Base-by-base conservation (phyloP, 768 basidiomycete species). In the Postia placenta region DNA sequence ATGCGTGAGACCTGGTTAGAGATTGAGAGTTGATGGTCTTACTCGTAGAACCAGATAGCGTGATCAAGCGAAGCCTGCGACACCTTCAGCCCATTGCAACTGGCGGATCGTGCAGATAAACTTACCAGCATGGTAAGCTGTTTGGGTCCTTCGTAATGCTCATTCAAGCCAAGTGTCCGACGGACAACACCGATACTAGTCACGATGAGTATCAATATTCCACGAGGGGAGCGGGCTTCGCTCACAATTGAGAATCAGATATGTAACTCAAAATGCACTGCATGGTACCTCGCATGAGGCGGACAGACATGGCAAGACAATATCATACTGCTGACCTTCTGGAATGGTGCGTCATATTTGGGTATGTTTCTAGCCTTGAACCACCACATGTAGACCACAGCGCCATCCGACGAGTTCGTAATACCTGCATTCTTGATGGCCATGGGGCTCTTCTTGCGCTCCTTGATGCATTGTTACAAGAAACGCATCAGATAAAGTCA, bases 251-350 rank as follows among this genome's bases (percentile, higher is more conserved):
- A 19, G 87, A 60, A 62, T 92, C 89, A 4, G 88, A 90, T 39
- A 89, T 71, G 56, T 90, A 92, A 19, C 80, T 77, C 45, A 92
- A 66, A 45, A 91, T 89, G 60, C 85, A 88, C 87, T 88, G 47
- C 2, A 46, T 28, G n/a, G 43, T 5, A 22, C 25, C 25, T 33
- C 14, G n/a, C n/a, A 46, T 4, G 15, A 19, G 3, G 28, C n/a
- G n/a, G n/a, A n/a, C n/a, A n/a, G 11, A 11, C 4, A 6, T 27
- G 42, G 39, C n/a, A 28, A 38, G 5, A 25, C n/a, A 24, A 15
- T 35, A 12, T 25, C 12, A 45, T 20, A 27, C 42, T 42, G 2
- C 23, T 14, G 44, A 84, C 89, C 69, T 90, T 92, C 57, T 92
- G 89, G 63, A 85, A 92, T 19, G 80, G 76, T 3, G 80, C 62